Base-by-base conservation (phyloP, 306 rosid species). In the Phaseolus lunatus region DNA sequence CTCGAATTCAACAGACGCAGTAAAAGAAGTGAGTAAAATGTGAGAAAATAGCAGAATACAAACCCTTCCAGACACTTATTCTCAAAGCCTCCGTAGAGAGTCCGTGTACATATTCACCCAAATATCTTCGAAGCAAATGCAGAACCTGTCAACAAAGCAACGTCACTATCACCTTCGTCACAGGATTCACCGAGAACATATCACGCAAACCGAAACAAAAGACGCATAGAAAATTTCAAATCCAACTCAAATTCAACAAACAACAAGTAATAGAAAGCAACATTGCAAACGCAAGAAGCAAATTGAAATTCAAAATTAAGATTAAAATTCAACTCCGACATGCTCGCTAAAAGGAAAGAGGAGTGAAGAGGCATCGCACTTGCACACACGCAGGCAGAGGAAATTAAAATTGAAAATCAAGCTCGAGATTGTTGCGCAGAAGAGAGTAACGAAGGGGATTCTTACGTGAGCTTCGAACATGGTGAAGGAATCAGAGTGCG, bases 31-130 rank as follows among this genome's bases (percentile, higher is more conserved):
- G 67, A 19, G 68, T 80, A 44, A 69, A 72, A 78, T 26, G 59
- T 24, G 66, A 76, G 65, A 45, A 63, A 78, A 67, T 50, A 50
- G 81, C 66, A 79, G 69, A 70, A 78, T 33, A 83, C 89, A 78
- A 78, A 95, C 99, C 99, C 86, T 95, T 88, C 99, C 97, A 95
- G 73, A 95, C 99, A 73, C 99, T 95, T 49, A 95, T 95, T 83
- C 97, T 87, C 83, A 95, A 81, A 48, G 99, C 97, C 85, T 95
- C 97, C 41, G 83, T 47, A 24, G 99, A 95, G 85, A 95, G 97
- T 70, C 97, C 99, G 57, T 95, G 97, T 27, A 95, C 97, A 87
- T 95, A 95, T 86, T 95, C 99, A 19, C 99, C 99, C 89, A 95
- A 81, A 85, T 92, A 92, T 78, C 82, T 90, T 52, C 94, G 88